Evolutionary conservation across 2,329 filamentous ascomycete species (phyloP).

Genomic region (Ampelomyces quisqualis): DNA sequence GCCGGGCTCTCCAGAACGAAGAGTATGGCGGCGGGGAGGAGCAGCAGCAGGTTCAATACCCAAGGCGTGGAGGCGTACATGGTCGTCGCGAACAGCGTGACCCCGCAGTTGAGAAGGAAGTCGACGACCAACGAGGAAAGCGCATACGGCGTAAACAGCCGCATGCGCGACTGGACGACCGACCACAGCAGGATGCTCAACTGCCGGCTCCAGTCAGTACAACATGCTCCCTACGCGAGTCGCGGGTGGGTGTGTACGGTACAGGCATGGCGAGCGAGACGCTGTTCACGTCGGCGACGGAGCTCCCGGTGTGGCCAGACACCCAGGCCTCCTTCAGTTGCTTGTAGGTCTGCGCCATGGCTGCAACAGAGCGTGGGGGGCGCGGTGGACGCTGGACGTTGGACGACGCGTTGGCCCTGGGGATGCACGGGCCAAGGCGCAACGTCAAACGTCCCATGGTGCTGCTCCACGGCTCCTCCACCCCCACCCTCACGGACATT

Average conservation of each 20-base stretch:
- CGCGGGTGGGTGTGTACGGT: slow-evolving; percentile 38
- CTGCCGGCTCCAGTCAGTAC: slow-evolving; percentile 52
- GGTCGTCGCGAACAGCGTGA: slow-evolving; percentile 80
- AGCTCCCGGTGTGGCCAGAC: slow-evolving; percentile 82
- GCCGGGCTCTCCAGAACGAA: slow-evolving; percentile 47
- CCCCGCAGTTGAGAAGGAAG: slow-evolving; percentile 82
- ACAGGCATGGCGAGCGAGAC: slow-evolving; percentile 86
- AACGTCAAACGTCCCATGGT: background rate
- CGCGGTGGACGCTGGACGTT: slow-evolving; percentile 15
- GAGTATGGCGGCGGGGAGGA: slow-evolving; percentile 68
- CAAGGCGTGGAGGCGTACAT: slow-evolving; percentile 75
- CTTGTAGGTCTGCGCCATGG: slow-evolving; percentile 68
- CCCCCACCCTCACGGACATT: background rate
- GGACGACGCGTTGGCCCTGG: slow-evolving; percentile 19
- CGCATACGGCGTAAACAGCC: slow-evolving; percentile 78
- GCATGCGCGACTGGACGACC: slow-evolving; percentile 77
- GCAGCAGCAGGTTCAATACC: slow-evolving; percentile 71
- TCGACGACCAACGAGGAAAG: slow-evolving; percentile 70
- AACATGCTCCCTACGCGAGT: slow-evolving; percentile 6
- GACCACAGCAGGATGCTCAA: slow-evolving; percentile 84
- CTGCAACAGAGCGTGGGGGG: slow-evolving; percentile 8
- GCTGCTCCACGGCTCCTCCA: background rate
- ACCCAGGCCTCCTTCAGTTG: slow-evolving; percentile 93
- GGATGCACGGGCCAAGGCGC: slow-evolving; percentile 20
- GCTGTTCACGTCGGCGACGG: slow-evolving; percentile 80